phyloP scores from a whole-genome alignment of 1,139 yeast genomes.

The Diutina siamensis region DNA sequence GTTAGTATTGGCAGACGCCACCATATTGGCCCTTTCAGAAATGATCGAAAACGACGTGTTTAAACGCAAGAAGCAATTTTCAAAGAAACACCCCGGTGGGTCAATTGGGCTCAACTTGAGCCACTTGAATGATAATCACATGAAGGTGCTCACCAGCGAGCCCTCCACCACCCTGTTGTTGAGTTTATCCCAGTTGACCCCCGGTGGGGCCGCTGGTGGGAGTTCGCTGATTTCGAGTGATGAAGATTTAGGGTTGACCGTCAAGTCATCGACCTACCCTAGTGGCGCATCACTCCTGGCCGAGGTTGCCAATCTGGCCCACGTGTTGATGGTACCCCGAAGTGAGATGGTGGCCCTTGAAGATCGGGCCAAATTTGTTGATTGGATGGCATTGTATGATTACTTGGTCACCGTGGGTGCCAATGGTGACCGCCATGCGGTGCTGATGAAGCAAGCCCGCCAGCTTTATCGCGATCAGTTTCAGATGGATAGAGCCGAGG shows the following conservation, averaged over 20 bases:
- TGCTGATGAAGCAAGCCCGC: not conserved
- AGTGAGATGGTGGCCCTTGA: not conserved
- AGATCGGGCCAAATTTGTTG: not conserved
- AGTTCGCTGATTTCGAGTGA: not conserved
- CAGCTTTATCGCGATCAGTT: not conserved
- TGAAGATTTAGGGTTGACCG: not conserved
- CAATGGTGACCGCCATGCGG: conserved; percentile 1
- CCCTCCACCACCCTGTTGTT: not conserved
- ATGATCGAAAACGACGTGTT: conserved; percentile 45
- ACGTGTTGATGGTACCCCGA: not conserved
- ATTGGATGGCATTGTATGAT: conserved; percentile 4
- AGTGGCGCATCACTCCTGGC: not conserved
- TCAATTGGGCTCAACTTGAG: conserved; percentile 58
- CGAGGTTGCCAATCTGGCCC: not conserved
- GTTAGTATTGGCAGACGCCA: conserved; percentile 68
- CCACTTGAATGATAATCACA: conserved; percentile 21
- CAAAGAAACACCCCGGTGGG: conserved; percentile 81
- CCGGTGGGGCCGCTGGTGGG: not conserved
- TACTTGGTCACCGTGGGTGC: not conserved
- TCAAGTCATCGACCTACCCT: not conserved
- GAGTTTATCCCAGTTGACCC: not conserved
- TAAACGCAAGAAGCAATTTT: conserved; percentile 45
- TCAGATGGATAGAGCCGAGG: not conserved
- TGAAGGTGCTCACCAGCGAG: not conserved
- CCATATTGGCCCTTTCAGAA: conserved; percentile 63